Evolutionary conservation across 768 basidiomycete genomes (phyloP), one percentile per base, ranked within the genome.

Genomic region (Lactarius akahatsu): DNA sequence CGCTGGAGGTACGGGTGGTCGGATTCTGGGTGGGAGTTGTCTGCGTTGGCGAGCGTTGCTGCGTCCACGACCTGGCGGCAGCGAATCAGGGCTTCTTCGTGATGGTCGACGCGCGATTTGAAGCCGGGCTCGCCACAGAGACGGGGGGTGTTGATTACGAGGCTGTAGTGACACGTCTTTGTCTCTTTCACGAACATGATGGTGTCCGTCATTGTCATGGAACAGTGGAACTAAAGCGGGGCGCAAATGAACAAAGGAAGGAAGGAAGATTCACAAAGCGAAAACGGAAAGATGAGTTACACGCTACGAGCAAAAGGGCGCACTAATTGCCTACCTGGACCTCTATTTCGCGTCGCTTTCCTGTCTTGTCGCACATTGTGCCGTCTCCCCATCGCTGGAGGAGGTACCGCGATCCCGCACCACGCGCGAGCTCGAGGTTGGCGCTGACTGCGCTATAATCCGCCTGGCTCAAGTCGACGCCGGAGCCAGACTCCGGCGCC

Each of bases 101-200:
- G 82, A 45, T 82, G 78, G 69, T 91, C 88, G 57, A 82, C 82
- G 38, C 81, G 85, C 63, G 91, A 90, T 76, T 85, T 90, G 80
- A 99, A 98, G 13, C 95, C 92, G 20, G 95, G 95, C 72, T 96
- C 90, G 66, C 88, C 86, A 74, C 97, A 98, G 23, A 99, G 82
- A 63, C 94, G 90, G 40, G 97, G 96, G 0, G 96, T 97, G 75
- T 98, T 91, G 65, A 98, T 87, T 70, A 98, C 90, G 59, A 98
- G 82, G 55, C 97, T 87, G 75, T 99, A 98, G 69, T 91, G 87
- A 78, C 97, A 99, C 45, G 92, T 96, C 75, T 91, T 91, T 41
- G 93, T 84, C 80, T 97, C 95, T 75, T 96, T 95, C 73, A 98
- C 88, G 73, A 95, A 90, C 62, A 92, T 83, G 71, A 98, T 92